These are phyloP conservation scores for Cercospora zeina DNA, from an alignment of 2,329 filamentous ascomycete species.

Conservation along the genomic window DNA sequence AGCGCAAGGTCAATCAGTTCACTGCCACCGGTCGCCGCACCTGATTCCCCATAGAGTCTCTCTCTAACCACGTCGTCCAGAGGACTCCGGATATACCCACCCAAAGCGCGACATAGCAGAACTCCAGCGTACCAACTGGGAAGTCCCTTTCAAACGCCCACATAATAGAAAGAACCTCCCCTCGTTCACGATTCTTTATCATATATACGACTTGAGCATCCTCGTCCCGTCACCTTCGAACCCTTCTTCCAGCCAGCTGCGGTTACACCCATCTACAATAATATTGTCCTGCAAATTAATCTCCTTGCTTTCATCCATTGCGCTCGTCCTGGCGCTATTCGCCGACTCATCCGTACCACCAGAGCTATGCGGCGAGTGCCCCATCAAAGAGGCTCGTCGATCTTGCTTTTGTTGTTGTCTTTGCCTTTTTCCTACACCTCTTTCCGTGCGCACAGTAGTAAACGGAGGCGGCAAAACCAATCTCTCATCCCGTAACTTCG, in stretches of 20 bases:
- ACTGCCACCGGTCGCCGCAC: too few relatives aligned
- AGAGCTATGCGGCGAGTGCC: not conserved
- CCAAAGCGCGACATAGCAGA: too few relatives aligned
- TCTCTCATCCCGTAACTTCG: not conserved
- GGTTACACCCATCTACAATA: slow-evolving; percentile 16
- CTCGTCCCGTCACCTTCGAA: slow-evolving; percentile 5
- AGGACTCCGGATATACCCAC: too few relatives aligned
- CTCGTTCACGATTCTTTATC: not conserved
- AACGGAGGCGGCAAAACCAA: not conserved
- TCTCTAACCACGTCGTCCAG: too few relatives aligned
- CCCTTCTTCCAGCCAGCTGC: slow-evolving; percentile 16
- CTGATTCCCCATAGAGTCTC: too few relatives aligned
- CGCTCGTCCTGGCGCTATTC: not conserved
- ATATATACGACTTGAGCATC: slow-evolving; percentile 7
- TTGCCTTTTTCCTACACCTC: not conserved
- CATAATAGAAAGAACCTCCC: too few relatives aligned
- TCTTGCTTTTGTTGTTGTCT: not conserved
- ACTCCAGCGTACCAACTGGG: too few relatives aligned
- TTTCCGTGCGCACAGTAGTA: not conserved
- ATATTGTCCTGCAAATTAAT: slow-evolving; percentile 15
- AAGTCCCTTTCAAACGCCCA: too few relatives aligned
- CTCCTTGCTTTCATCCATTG: not conserved
- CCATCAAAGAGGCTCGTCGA: not conserved
- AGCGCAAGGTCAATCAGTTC: too few relatives aligned
- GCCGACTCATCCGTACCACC: not conserved